A percentile compares a stretch with the other conserved stretches of the same genome.
phyloP scores from a whole-genome alignment of 2,329 filamentous ascomycete species.

The Myriosclerotinia curreyana region DNA sequence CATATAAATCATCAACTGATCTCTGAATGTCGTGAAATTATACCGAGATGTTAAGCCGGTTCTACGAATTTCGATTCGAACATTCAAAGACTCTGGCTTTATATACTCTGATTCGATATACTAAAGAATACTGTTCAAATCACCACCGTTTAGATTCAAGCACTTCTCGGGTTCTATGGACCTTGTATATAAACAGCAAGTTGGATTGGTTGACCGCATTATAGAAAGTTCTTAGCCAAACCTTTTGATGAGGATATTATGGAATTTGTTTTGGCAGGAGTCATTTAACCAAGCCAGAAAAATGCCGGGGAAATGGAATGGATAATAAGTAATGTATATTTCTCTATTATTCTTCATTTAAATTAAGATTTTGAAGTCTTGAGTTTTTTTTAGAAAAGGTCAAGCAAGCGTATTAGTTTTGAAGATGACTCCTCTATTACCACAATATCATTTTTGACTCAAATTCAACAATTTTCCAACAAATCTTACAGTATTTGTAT shows the following conservation, averaged over 20 bases:
- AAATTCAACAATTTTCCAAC: neutral
- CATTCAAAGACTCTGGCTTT: no score
- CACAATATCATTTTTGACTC: neutral
- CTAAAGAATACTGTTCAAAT: no score
- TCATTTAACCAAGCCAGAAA: constrained; percentile 1
- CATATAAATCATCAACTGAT: no score
- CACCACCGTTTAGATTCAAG: neutral
- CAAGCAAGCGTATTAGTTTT: no score
- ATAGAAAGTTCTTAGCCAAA: neutral
- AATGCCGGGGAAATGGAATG: neutral
- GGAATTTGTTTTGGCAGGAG: constrained; percentile 9
- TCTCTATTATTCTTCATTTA: no score
- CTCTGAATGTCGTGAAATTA: no score
- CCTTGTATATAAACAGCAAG: constrained; percentile 9
- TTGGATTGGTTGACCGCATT: neutral
- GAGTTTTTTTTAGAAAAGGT: no score
- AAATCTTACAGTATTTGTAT: neutral
- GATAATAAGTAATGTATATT: no score
- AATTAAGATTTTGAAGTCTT: no score
- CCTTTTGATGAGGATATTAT: constrained; percentile 7
- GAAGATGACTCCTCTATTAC: neutral
- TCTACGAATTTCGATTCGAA: no score
- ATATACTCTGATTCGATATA: no score
- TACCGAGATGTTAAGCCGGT: no score
- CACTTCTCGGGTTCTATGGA: neutral